Conservation (phyloP, 116 monocot genomes). For the Zostera marina region DNA sequence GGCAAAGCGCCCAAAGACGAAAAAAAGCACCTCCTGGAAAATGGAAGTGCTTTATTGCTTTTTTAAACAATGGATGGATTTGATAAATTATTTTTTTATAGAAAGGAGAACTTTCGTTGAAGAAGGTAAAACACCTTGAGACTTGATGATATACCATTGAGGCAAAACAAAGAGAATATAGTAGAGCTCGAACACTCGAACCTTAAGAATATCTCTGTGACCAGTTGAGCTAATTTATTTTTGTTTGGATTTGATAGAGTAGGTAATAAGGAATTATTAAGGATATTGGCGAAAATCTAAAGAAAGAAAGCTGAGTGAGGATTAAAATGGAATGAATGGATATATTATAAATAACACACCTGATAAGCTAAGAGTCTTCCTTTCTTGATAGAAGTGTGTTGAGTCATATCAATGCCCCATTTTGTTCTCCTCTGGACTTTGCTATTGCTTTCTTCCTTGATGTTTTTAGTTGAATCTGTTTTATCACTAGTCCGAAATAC, state of each 20-base stretch:
- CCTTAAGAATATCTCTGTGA: too few relatives aligned
- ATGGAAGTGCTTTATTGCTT: too few relatives aligned
- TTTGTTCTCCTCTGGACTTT: constrained; percentile 77
- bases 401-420: constrained; percentile 75
- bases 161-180: too few relatives aligned
- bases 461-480: constrained; percentile 20
- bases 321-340: neutral
- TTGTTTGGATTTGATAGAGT: neutral
- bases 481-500: constrained; percentile 39
- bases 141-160: too few relatives aligned
- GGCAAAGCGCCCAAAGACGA: too few relatives aligned
- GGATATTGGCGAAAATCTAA: neutral
- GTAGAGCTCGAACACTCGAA: too few relatives aligned
- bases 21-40: too few relatives aligned
- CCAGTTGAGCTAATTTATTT: too few relatives aligned
- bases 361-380: constrained; percentile 81
- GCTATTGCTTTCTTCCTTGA: constrained; percentile 44
- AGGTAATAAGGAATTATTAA: neutral
- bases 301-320: neutral
- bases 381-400: constrained; percentile 68
- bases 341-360: constrained; percentile 22
- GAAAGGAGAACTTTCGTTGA: too few relatives aligned
- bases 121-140: too few relatives aligned
- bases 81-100: too few relatives aligned
- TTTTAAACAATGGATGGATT: too few relatives aligned